Base-by-base conservation (phyloP, 306 rosid species). In the Fagus crenata region DNA sequence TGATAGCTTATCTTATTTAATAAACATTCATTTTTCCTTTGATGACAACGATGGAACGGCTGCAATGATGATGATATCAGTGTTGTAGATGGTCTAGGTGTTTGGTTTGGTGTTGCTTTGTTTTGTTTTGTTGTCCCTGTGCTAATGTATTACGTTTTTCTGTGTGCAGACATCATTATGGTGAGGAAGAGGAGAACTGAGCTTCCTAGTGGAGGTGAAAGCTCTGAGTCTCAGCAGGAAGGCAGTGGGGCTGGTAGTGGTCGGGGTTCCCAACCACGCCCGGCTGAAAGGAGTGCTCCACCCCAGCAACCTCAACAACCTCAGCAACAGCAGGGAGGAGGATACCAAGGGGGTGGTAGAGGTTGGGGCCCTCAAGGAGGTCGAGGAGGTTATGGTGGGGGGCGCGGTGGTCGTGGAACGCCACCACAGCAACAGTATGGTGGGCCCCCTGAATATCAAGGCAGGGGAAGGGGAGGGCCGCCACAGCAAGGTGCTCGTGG, bases 381-480 rank as follows among this genome's bases (percentile, higher is more conserved):
- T 2, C 88, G 91, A 0, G 84, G 85, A 17, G 83, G 79, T 22
- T 43, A 72, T 0, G 92, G 85, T 9, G 92, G 92, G 7, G 88
- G 82, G 0, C 85, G 89, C 0, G 93, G 92, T 1, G 85, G 89
- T 5, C 88, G 88, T 2, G 93, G 92, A 17, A 42, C 15, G 53
- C 86, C 93, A 18, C 87, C 74, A 13, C 96, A 86, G 73, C 97
- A 90, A 72, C 98, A 90, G 74, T 84, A 89, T 72, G 87, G 93
- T 68, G 92, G 80, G 1, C 77, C 87, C 6, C 79, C 87, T 6
- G 97, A 89, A 0, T 90, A 88, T 81, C 97, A 90, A 81, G 96
- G 89, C 8, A 85, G 96, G 79, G 98, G 97, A 8, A 87, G 99
- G 79, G 97, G 96, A 53, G 96, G 91, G 35, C 81, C 89, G 59